A percentile compares a stretch with the other conserved stretches of the same genome.
Conservation (phyloP, 345 rosid species). For the Eucalyptus caleyi region DNA sequence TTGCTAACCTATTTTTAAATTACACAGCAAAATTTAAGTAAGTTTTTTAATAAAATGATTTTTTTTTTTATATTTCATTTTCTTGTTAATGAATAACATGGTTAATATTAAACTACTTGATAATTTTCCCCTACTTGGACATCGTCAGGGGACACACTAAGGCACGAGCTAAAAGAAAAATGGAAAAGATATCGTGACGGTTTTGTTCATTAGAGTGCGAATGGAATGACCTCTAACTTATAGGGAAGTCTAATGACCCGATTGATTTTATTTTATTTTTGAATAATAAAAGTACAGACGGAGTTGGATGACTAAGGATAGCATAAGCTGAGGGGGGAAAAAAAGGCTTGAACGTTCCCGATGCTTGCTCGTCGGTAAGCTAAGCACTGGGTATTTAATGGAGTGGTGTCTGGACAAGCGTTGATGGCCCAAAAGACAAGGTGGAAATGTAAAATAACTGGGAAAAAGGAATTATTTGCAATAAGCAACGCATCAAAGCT, state of each 20-base stretch:
- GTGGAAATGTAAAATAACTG: not conserved
- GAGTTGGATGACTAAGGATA: not conserved
- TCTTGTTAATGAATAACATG: not conserved
- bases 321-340: not conserved
- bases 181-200: rapidly evolving
- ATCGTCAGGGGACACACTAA: not conserved
- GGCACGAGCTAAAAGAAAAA: not conserved
- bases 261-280: not conserved
- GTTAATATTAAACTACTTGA: not conserved
- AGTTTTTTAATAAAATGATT: not conserved
- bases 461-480: not conserved
- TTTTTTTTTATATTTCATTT: not conserved
- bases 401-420: rapidly evolving
- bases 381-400: rapidly evolving
- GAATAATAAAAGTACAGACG: not conserved
- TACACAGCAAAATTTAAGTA: not conserved
- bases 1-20: not conserved
- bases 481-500: not conserved
- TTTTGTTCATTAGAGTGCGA: not conserved
- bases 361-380: not conserved
- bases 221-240: not conserved
- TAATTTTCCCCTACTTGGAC: not conserved
- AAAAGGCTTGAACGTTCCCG: not conserved
- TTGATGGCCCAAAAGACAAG: not conserved
- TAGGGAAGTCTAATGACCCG: not conserved